Evolutionary conservation across 768 basidiomycete genomes (phyloP), one percentile per base, ranked within the genome.

Genomic region (Agaricus sinodeliciosus): DNA sequence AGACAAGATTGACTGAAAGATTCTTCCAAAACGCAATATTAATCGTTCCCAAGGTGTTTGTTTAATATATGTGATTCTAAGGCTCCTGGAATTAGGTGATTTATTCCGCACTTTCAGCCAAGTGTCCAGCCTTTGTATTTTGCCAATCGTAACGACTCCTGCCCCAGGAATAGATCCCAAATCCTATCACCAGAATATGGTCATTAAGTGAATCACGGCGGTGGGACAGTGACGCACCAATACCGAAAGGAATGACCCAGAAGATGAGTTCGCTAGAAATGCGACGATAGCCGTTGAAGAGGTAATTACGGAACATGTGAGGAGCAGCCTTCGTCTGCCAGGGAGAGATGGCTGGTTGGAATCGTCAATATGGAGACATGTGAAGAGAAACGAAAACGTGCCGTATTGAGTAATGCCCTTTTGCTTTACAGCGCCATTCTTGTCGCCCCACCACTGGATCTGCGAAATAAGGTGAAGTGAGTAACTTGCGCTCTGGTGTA

Each of bases 381-480:
- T 34, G 40, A 41, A 37, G 9, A 34, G 43, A 25, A 42, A 35
- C 45, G 41, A 37, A 8, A 15, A 81, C 90, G 72, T 63, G 95
- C 94, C 78, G 77, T 95, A 96, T 62, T 76, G 71, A 47, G 80
- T 72, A 54, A 94, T 76, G 48, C 93, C 92, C 70, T 79, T 90
- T 65, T 81, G 84, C 60, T 75, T 75, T 41, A 77, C 72, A 55
- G 31, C 31, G 31, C 79, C 78, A 59, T 76, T 73, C 56, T 70
- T 71, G 70, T 87, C 84, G 72, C 92, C 93, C 92, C 93, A 96
- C 93, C 93, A 96, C 48, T 84, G 74, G 69, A 77, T 87, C 90
- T 94, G 65, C 28, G 52, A 43, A 25, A 48, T 39, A 41, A 37
- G 31, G 45, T 15, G 16, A 28, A n/a, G 19, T 45, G n/a, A 31